A percentile compares a stretch with the other conserved stretches of the same genome.
Conservation (phyloP, 129 eudicot genomes). For the Logfia minima region DNA sequence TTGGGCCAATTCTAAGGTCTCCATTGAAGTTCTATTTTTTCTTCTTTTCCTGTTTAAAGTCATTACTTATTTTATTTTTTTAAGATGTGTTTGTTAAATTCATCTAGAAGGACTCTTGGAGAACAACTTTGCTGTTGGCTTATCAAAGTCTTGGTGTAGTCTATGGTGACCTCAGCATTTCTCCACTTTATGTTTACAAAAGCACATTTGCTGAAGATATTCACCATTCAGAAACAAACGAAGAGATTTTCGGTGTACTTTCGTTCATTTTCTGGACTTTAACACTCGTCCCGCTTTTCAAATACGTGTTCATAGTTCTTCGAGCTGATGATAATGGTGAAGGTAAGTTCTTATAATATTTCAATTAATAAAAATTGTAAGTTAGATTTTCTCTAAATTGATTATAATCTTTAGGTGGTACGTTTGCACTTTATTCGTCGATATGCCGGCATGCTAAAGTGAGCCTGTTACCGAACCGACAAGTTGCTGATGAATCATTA, state of each 20-base stretch:
- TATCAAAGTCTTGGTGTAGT: constrained; percentile 88
- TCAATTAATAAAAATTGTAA: not conserved
- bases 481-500: constrained; percentile 67
- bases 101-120: constrained; percentile 70
- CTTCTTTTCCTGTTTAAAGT: not conserved
- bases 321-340: constrained; percentile 88
- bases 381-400: not conserved
- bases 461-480: constrained; percentile 75
- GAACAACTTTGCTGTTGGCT: constrained; percentile 64
- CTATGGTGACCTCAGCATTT: constrained; percentile 81
- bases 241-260: constrained; percentile 80
- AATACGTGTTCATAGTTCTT: constrained; percentile 76
- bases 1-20: constrained; percentile 53
- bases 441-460: constrained; percentile 88
- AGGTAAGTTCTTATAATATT: constrained; percentile 34
- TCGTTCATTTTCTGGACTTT: constrained; percentile 85
- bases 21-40: constrained; percentile 17
- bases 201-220: constrained; percentile 85
- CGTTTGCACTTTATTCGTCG: constrained; percentile 78
- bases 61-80: no score
- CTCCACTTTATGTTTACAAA: constrained; percentile 77
- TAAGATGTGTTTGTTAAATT: constrained; percentile 19
- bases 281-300: constrained; percentile 73
- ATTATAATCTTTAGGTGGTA: constrained; percentile 56
- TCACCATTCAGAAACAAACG: constrained; percentile 77